A percentile compares a stretch with the other conserved stretches of the same genome.
Evolutionary conservation across 768 basidiomycete species (phyloP).

Genomic region (Psilocybe subaeruginosa): DNA sequence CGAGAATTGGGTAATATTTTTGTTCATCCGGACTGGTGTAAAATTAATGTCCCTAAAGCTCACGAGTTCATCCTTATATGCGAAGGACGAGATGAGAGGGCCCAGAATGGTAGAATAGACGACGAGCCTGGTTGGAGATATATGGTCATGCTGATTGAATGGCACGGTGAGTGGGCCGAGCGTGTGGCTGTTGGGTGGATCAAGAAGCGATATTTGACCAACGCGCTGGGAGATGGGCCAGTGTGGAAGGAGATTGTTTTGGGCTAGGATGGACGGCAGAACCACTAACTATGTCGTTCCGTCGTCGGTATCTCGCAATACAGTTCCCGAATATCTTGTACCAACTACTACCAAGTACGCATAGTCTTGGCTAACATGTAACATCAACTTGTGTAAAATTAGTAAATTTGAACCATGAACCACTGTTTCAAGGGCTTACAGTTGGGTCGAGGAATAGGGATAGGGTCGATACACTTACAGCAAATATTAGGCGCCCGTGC

Average conservation of each 20-base stretch:
- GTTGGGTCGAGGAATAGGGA: too few relatives aligned
- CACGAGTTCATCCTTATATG: slow-evolving; percentile 15
- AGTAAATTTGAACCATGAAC: too few relatives aligned
- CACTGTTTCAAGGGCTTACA: too few relatives aligned
- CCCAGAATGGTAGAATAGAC: background rate
- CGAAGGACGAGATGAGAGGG: slow-evolving; percentile 10
- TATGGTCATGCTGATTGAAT: slow-evolving; percentile 15
- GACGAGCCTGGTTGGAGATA: slow-evolving; percentile 11
- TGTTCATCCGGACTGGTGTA: slow-evolving; percentile 7
- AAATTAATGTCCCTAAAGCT: background rate
- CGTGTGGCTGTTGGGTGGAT: slow-evolving; percentile 12
- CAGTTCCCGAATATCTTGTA: too few relatives aligned
- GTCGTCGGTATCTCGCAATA: too few relatives aligned
- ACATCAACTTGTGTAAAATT: too few relatives aligned
- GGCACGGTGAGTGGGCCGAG: slow-evolving; percentile 18
- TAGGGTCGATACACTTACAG: too few relatives aligned
- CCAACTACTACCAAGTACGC: too few relatives aligned
- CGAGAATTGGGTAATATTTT: slow-evolving; percentile 5
- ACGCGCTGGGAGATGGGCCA: slow-evolving; percentile 7
- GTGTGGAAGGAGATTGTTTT: slow-evolving; percentile 17
- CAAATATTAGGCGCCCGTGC: too few relatives aligned
- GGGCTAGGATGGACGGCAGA: background rate
- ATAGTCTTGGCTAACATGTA: too few relatives aligned
- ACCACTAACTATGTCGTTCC: too few relatives aligned
- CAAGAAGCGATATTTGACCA: background rate